Conservation (phyloP, 805 yeast genomes). For the Huiozyma sinensis region DNA sequence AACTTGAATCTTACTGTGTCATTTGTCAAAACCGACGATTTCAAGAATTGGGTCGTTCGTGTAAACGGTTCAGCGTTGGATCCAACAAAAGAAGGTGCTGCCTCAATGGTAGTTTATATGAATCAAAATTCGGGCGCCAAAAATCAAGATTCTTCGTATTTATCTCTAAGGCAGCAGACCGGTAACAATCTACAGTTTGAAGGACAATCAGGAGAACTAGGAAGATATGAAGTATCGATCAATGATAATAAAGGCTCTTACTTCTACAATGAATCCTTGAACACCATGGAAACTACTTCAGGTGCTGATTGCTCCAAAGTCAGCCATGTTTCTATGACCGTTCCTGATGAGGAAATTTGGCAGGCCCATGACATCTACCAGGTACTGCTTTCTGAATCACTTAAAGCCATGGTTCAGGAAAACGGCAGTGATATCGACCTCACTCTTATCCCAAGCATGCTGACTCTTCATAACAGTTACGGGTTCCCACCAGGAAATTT, state of each 20-base stretch:
- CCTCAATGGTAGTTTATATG: conserved; percentile 67
- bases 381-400: conserved; percentile 58
- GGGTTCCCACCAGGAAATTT: conserved; percentile 56
- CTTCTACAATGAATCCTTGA: conserved; percentile 19
- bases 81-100: conserved; percentile 37
- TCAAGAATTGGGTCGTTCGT: conserved; percentile 72
- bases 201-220: conserved; percentile 57
- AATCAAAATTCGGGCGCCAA: conserved; percentile 55
- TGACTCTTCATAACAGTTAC: conserved; percentile 48
- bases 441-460: conserved; percentile 32
- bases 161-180: conserved; percentile 9
- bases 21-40: conserved; percentile 62
- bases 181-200: conserved; percentile 21
- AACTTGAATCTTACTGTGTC: conserved; percentile 55
- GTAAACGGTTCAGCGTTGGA: conserved; percentile 54
- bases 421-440: conserved; percentile 15
- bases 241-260: conserved; percentile 38
- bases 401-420: conserved; percentile 32
- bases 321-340: conserved; percentile 56
- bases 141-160: background rate
- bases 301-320: conserved; percentile 47
- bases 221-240: conserved; percentile 51
- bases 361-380: conserved; percentile 64
- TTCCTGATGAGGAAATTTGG: conserved; percentile 71
- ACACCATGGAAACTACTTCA: conserved; percentile 23